Evolutionary conservation across 176 grass and related monocot genomes (phyloP).

Genomic region (Tillandsia fasciculata): DNA sequence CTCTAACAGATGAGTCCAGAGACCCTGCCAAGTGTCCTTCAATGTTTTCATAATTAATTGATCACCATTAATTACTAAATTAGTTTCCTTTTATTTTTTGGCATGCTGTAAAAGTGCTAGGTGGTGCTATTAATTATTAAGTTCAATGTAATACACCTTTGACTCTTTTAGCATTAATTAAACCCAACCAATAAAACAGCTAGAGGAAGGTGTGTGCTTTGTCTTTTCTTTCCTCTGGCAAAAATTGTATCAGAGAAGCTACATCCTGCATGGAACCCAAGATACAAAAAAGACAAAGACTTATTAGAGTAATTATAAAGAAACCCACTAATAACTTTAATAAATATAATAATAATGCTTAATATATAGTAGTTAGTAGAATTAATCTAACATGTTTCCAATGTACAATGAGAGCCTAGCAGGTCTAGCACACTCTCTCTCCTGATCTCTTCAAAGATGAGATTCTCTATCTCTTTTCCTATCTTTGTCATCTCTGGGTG

Average conservation of each 20-base stretch:
- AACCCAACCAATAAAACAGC: constrained; percentile 12
- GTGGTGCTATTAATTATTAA: no score
- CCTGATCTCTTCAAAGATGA: constrained; percentile 87
- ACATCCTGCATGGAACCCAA: constrained; percentile 26
- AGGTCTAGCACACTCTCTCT: constrained; percentile 54
- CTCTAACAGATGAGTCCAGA: background rate
- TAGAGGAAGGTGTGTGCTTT: constrained; percentile 17
- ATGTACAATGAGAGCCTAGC: constrained; percentile 51
- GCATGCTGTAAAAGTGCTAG: no score
- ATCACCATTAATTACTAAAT: no score
- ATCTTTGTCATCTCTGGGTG: constrained; percentile 34
- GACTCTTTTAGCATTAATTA: constrained; percentile 30
- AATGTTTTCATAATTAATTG: no score
- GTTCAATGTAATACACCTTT: constrained; percentile 13
- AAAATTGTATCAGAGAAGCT: constrained; percentile 13
- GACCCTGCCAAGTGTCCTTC: no score
- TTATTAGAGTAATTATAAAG: constrained; percentile 6
- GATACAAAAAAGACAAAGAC: constrained; percentile 5
- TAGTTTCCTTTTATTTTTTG: no score
- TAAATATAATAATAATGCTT: constrained; percentile 19
- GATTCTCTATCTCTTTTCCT: constrained; percentile 53
- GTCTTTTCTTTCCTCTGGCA: constrained; percentile 30
- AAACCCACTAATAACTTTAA: constrained; percentile 24
- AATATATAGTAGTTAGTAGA: constrained; percentile 16
- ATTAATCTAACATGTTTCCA: constrained; percentile 31